These are phyloP conservation scores for Trametes cubensis DNA, from an alignment of 768 basidiomycete species.

Conservation along the genomic window DNA sequence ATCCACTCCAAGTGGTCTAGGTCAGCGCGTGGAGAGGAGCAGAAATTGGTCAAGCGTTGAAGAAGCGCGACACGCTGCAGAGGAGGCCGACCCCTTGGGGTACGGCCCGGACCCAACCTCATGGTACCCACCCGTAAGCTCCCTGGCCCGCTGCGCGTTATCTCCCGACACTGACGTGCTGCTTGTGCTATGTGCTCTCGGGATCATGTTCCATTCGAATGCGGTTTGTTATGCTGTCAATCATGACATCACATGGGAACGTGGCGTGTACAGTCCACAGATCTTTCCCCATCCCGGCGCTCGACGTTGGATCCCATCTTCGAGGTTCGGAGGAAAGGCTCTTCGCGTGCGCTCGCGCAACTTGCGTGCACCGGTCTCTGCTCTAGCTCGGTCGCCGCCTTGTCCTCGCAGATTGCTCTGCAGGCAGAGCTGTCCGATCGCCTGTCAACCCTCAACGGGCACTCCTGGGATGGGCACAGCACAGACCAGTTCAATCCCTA, in stretches of 20 bases:
- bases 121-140: slow-evolving; percentile 23
- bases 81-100: slow-evolving; percentile 8
- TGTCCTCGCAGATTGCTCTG: slow-evolving; percentile 21
- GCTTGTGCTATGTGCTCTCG: not conserved
- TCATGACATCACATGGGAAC: slow-evolving; percentile 15
- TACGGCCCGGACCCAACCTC: slow-evolving; percentile 16
- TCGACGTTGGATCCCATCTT: slow-evolving; percentile 20
- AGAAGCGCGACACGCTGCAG: slow-evolving; percentile 19
- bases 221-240: slow-evolving; percentile 5
- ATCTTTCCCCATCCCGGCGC: slow-evolving; percentile 11
- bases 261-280: slow-evolving; percentile 9
- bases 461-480: slow-evolving; percentile 8
- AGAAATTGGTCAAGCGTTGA: slow-evolving; percentile 22
- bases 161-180: slow-evolving; percentile 19
- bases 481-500: slow-evolving; percentile 19
- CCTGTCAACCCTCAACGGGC: not conserved
- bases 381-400: slow-evolving; percentile 23
- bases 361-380: slow-evolving; percentile 27
- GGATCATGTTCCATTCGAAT: slow-evolving; percentile 3
- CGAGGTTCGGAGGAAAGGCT: slow-evolving; percentile 18
- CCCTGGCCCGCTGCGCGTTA: slow-evolving; percentile 13
- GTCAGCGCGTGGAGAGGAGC: slow-evolving; percentile 19
- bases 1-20: slow-evolving; percentile 21
- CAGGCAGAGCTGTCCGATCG: slow-evolving; percentile 6
- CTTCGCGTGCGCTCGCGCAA: slow-evolving; percentile 26